Percentiles rank a stretch among this genome's conserved stretches.
Conservation (phyloP, 768 basidiomycete genomes). For the Suillus hirtellus region DNA sequence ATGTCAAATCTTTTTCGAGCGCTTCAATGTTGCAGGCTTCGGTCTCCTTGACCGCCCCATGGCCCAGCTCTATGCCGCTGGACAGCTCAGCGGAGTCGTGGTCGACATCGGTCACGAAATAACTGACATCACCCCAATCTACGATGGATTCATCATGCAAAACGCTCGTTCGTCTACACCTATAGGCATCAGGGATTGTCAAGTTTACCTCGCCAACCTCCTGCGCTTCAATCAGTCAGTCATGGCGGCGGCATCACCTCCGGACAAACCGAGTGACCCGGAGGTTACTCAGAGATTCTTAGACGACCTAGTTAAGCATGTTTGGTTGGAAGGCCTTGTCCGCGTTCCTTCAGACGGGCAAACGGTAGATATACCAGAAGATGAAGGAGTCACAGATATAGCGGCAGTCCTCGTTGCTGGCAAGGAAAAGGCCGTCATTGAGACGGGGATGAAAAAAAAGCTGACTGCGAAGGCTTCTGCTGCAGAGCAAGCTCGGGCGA, state of each 20-base stretch:
- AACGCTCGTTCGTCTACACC: constrained; percentile 54
- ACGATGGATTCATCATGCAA: constrained; percentile 67
- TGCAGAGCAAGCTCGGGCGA: constrained; percentile 77
- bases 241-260: constrained; percentile 56
- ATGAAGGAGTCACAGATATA: constrained; percentile 87
- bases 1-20: constrained; percentile 88
- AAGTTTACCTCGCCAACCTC: constrained; percentile 72
- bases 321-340: constrained; percentile 65
- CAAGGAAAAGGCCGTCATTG: constrained; percentile 88
- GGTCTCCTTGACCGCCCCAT: constrained; percentile 81
- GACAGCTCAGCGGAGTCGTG: constrained; percentile 69
- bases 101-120: constrained; percentile 78
- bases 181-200: constrained; percentile 71
- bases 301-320: constrained; percentile 61
- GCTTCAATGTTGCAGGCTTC: constrained; percentile 86
- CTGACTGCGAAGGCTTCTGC: constrained; percentile 70
- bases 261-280: constrained; percentile 46
- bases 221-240: constrained; percentile 69
- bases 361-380: constrained; percentile 59
- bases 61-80: constrained; percentile 79
- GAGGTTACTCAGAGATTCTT: constrained; percentile 52
- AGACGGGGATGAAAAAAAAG: constrained; percentile 79
- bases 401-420: constrained; percentile 89
- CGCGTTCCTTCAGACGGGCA: constrained; percentile 78
- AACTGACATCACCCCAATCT: constrained; percentile 77